These are phyloP conservation scores for Irpex sp. DNA, from an alignment of 1,284 basidiomycete genomes.

Conservation along the genomic window DNA sequence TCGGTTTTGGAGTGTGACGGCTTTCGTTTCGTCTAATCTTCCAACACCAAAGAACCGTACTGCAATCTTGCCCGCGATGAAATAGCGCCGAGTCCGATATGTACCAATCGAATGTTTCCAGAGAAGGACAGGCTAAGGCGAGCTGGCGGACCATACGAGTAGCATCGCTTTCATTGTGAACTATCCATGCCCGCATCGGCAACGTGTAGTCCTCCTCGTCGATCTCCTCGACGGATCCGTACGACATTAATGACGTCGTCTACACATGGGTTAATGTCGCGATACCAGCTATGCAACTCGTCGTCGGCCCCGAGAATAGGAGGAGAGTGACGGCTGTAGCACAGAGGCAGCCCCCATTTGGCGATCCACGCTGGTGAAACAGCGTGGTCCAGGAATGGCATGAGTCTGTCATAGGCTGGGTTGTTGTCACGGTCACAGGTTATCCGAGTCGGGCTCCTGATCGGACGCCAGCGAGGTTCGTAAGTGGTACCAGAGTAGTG, in stretches of 20 bases:
- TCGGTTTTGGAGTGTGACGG: background rate
- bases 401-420: background rate
- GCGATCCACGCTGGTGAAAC: background rate
- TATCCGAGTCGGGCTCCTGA: background rate
- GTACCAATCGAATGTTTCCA: slow-evolving; percentile 3
- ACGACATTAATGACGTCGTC: background rate
- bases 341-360: background rate
- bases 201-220: background rate
- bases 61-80: background rate
- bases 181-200: slow-evolving; percentile 1
- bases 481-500: background rate
- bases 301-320: background rate
- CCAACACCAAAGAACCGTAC: background rate
- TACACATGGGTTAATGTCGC: background rate
- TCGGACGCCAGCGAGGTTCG: background rate
- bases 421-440: background rate
- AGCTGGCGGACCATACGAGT: background rate
- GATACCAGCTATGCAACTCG: background rate
- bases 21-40: background rate
- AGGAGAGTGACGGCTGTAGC: background rate
- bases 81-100: too few relatives aligned
- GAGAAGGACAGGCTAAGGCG: background rate
- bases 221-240: background rate
- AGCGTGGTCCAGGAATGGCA: background rate
- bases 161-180: background rate